These are phyloP conservation scores for Exophiala spinifera DNA, from an alignment of 2,329 filamentous ascomycete genomes.

Conservation along the genomic window DNA sequence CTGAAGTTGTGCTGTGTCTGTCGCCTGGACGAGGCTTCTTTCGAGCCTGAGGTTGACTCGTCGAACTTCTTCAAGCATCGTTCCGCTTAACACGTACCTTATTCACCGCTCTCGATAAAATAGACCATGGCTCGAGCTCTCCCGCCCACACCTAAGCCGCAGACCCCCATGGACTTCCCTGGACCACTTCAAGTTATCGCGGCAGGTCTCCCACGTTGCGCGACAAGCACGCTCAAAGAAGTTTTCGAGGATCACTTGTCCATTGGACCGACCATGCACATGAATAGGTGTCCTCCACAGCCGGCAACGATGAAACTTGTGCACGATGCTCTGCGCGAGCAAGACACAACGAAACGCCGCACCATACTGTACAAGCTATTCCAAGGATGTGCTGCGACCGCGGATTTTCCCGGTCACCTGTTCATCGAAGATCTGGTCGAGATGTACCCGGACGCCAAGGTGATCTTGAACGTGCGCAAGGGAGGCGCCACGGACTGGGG, in stretches of 20 bases:
- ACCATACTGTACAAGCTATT: constrained; percentile 11
- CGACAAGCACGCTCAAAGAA: constrained; percentile 14
- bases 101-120: no score
- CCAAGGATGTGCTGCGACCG: constrained; percentile 45
- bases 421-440: constrained; percentile 47
- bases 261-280: constrained; percentile 14
- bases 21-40: no score
- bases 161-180: constrained; percentile 4
- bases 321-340: constrained; percentile 9
- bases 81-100: no score
- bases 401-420: constrained; percentile 42
- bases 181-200: constrained; percentile 10
- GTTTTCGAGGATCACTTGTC: constrained; percentile 5
- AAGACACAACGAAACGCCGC: constrained; percentile 6
- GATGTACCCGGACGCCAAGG: constrained; percentile 48
- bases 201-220: constrained; percentile 13
- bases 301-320: constrained; percentile 11
- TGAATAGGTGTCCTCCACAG: constrained; percentile 3
- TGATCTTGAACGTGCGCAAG: constrained; percentile 39
- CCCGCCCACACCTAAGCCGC: constrained; percentile 2
- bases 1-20: no score
- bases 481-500: constrained; percentile 41
- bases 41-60: no score
- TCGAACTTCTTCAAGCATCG: no score
- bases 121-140: neutral